phyloP scores from a whole-genome alignment of 352 stramenopile genomes.

The Pythium periplocum region DNA sequence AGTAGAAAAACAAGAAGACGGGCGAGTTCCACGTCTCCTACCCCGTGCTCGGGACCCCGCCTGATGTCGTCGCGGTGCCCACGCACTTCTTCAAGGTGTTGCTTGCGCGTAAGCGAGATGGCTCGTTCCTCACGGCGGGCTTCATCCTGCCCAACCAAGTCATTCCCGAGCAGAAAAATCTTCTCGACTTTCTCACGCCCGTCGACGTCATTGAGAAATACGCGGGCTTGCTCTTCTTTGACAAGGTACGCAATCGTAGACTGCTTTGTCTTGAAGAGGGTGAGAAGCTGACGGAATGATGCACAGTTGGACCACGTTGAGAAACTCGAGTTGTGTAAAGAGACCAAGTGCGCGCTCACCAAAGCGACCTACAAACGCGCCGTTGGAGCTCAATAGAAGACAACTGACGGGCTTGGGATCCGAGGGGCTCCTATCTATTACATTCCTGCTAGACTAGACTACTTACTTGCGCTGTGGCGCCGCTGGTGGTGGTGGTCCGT shows the following conservation, averaged over 20 bases:
- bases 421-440: too few relatives aligned
- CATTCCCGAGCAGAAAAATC: constrained; percentile 68
- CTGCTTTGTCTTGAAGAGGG: too few relatives aligned
- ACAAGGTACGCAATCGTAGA: constrained; percentile 40
- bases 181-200: constrained; percentile 84
- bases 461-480: too few relatives aligned
- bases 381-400: constrained; percentile 9
- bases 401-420: neutral
- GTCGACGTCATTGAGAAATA: constrained; percentile 92
- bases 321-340: constrained; percentile 54
- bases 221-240: constrained; percentile 92
- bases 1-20: constrained; percentile 52
- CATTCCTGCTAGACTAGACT: too few relatives aligned
- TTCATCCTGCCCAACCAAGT: constrained; percentile 93
- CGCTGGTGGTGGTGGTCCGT: too few relatives aligned
- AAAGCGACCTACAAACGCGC: constrained; percentile 35
- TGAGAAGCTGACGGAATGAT: too few relatives aligned
- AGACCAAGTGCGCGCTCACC: constrained; percentile 59
- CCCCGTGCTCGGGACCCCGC: constrained; percentile 78
- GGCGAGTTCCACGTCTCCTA: constrained; percentile 70
- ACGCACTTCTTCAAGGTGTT: constrained; percentile 98
- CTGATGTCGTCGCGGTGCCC: constrained; percentile 86
- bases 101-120: constrained; percentile 44
- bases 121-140: constrained; percentile 74
- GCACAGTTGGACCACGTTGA: constrained; percentile 37